Evolutionary conservation across 805 yeast genomes (phyloP), one percentile per base, ranked within the genome.

Genomic region (Ogataea kodamae): DNA sequence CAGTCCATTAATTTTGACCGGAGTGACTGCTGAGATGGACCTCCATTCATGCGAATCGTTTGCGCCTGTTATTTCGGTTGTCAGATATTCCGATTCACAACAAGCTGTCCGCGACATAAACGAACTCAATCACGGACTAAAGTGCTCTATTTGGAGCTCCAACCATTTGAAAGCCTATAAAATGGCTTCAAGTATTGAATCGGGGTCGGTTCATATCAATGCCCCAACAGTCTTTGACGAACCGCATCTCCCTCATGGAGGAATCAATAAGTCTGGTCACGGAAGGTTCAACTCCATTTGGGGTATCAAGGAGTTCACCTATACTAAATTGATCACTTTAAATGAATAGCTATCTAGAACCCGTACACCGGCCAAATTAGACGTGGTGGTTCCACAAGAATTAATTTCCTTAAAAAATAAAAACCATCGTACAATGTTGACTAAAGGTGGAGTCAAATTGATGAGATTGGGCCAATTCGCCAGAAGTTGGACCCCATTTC

Each of bases 211-310:
- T n/a, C 51, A 45, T 34, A 41, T 57, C 28, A 50, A 52, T 33
- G 28, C 28, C 9, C 45, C 50, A 14, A 50, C 51, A 6, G 38
- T 52, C n/a, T 34, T 33, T 15, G 55, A 47, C 30, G 53, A 52
- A 31, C 33, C 53, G 3, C 51, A 52, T 29, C 42, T 53, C 5
- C 74, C 74, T 0, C 74, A 68, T 42, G 74, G 75, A 1, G 74
- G 74, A 7, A 53, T 61, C 15, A 67, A 66, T 34, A 33, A 39
- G 5, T 65, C 71, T 30, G 75, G 75, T 2, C 39, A 36, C 18
- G 74, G 74, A 6, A 46, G 67, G 28, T 67, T 69, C 57, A 68
- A 68, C 42, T 52, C 68, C 11, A 34, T 29, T 8, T 69, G 73
- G 74, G 74, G 74, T 0, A 45, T 69, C 17, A 61, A 63, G 21